Evolutionary conservation across 768 basidiomycete genomes (phyloP), one percentile per base, ranked within the genome.

Genomic region (Infundibulicybe gibba): DNA sequence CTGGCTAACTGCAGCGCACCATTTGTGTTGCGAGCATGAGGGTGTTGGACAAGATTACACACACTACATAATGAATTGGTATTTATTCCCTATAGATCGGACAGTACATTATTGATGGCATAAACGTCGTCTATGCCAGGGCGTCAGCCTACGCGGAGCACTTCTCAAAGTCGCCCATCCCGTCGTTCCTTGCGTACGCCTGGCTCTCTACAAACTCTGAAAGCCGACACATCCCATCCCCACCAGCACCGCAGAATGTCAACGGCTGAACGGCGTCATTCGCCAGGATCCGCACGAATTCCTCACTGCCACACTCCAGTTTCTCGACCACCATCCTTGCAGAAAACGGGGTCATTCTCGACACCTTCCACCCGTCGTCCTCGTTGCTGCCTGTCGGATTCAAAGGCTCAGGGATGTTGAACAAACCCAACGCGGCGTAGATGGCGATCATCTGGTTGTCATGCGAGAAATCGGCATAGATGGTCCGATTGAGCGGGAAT

Each of bases 371-470:
- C 6, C 62, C 69, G 45, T 76, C 52, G 13, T 48, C 51, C 1
- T 63, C 56, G 19, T 75, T 61, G 19, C 65, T 62, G 6, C 37
- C 44, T 3, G 52, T 54, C 0, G 71, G 68, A 54, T 71, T 64
- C 21, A 70, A 62, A 14, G 63, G 53, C 5, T 9, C 41, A 11
- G 45, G 45, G 50, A 74, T 76, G 6, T 48, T 61, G 60, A 76
- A 80, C 41, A 78, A 71, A 35, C 77, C 90, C 64, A 67, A 80
- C 47, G 58, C 88, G 66, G 63, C 75, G 53, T 83, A 86, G 41
- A 93, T 85, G 32, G 88, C 83, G 34, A 88, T 69, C 80, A 94
- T 88, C 58, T 86, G 72, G 61, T 92, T 90, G 60, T 93, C 90
- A 60, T 94, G 90, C 6, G 87, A 80, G 61, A 94, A 92, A 64